phyloP scores from a whole-genome alignment of 1,139 yeast genomes.

The Hanseniaspora uvarum region DNA sequence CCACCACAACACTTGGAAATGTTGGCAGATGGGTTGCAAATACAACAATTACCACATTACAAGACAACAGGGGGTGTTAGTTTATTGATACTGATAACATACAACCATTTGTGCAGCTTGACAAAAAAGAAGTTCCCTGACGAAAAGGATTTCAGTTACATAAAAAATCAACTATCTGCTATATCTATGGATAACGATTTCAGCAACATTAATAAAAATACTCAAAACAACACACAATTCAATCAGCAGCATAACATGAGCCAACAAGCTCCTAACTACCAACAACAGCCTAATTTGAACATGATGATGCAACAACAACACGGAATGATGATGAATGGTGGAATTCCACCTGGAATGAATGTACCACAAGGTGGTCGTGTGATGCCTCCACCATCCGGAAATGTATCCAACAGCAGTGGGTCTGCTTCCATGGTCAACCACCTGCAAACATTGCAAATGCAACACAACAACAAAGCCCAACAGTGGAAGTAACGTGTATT shows the following conservation, averaged over 20 bases:
- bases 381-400: slow-evolving; percentile 1
- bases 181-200: slow-evolving; percentile 29
- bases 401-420: neutral
- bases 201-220: neutral
- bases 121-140: slow-evolving; percentile 33
- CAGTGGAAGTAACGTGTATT: neutral
- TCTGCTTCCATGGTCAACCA: slow-evolving; percentile 10
- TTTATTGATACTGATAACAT: slow-evolving; percentile 48
- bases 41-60: slow-evolving; percentile 43
- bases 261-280: neutral
- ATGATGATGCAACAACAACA: slow-evolving; percentile 1
- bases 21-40: slow-evolving; percentile 48
- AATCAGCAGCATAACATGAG: neutral
- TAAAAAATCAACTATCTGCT: slow-evolving; percentile 49
- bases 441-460: slow-evolving; percentile 13
- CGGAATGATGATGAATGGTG: slow-evolving; percentile 2
- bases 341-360: slow-evolving; percentile 3
- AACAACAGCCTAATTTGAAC: neutral
- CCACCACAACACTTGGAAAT: slow-evolving; percentile 30
- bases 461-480: slow-evolving; percentile 11
- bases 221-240: neutral
- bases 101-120: slow-evolving; percentile 41
- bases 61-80: slow-evolving; percentile 41
- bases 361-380: slow-evolving; percentile 1
- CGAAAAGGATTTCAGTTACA: slow-evolving; percentile 34